phyloP scores from a whole-genome alignment of 805 yeast genomes.

The Kockiozyma suomiensis region DNA sequence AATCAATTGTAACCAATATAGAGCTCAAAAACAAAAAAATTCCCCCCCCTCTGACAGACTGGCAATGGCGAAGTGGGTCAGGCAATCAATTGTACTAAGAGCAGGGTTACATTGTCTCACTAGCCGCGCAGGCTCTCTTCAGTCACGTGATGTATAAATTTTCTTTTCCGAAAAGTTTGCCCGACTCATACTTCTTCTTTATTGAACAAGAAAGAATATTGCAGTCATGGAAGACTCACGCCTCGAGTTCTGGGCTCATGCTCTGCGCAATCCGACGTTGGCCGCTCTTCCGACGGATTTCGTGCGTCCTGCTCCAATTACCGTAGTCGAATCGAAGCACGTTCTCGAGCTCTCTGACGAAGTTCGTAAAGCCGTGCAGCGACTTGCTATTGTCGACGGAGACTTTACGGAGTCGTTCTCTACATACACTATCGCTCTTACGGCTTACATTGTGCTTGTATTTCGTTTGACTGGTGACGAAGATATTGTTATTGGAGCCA shows the following conservation, averaged over 20 bases:
- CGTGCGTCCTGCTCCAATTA: constrained; percentile 71
- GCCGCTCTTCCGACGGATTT: constrained; percentile 89
- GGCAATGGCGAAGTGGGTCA: too few relatives aligned
- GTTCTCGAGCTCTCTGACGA: constrained; percentile 41
- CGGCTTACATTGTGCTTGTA: constrained; percentile 70
- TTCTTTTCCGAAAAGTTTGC: background rate
- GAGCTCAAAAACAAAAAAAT: too few relatives aligned
- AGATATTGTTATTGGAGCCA: constrained; percentile 84
- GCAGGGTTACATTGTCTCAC: too few relatives aligned
- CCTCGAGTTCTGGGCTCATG: constrained; percentile 57
- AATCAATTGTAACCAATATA: too few relatives aligned
- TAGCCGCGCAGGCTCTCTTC: too few relatives aligned
- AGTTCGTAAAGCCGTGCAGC: constrained; percentile 30
- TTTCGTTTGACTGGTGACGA: constrained; percentile 91
- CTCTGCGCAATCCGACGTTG: constrained; percentile 76
- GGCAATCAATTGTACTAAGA: too few relatives aligned
- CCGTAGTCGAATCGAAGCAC: constrained; percentile 63
- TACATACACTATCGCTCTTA: constrained; percentile 51
- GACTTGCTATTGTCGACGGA: constrained; percentile 31
- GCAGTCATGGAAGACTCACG: constrained; percentile 14
- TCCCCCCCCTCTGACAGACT: too few relatives aligned
- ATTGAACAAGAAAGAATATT: background rate
- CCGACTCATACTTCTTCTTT: background rate
- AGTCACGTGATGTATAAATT: constrained; percentile 1
- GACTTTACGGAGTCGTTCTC: constrained; percentile 24